Evolutionary conservation across 352 stramenopile genomes (phyloP), one percentile per base, ranked within the genome.

Genomic region (Blastocystis sp.): DNA sequence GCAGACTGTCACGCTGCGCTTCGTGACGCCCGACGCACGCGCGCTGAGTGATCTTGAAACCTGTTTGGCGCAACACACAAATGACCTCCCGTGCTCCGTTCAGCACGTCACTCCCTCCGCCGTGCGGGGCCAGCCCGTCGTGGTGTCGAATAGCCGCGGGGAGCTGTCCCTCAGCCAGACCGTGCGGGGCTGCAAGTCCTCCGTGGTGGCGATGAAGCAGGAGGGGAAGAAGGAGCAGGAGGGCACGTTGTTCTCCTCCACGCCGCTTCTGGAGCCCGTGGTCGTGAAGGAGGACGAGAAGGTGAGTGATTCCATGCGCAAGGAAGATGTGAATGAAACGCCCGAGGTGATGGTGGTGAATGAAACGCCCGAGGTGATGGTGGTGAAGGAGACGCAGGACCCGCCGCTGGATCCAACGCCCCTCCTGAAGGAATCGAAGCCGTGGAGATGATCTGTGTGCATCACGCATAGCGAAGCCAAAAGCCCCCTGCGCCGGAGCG

Each of bases 111-210:
- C 71, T 11, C 38, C 53, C 66, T 28, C 48, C 1, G 28, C 71
- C 11, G 40, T 41, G 21, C 21, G 62, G 0, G 62, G 23, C 21
- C 23, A 21, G 10, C 23, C 62, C 11, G 62, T 69, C 10, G 19
- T 28, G 11, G 62, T 28, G 21, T 28, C 62, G 21, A 69, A 28
- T 17, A 28, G 62, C 2, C 62, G 62, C 3, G 62, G 62, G n/a
- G 71, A 81, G 53, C 14, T 60, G 38, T 81, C 71, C 7, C 71
- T 81, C 0, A 81, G 71, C 28, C 71, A 81, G 71, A 81, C 71
- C 21, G 56, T 28, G 19, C 64, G 43, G 2, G 71, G 71, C n/a
- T 81, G 71, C 71, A 81, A 81, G 43, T 81, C 71, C 23, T 81
- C 71, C 28, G 48, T 81, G 11, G 71, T 81, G 14, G 71, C 71